Conservation (phyloP, 2,329 filamentous ascomycete genomes). For the Pseudogymnoascus destructans region DNA sequence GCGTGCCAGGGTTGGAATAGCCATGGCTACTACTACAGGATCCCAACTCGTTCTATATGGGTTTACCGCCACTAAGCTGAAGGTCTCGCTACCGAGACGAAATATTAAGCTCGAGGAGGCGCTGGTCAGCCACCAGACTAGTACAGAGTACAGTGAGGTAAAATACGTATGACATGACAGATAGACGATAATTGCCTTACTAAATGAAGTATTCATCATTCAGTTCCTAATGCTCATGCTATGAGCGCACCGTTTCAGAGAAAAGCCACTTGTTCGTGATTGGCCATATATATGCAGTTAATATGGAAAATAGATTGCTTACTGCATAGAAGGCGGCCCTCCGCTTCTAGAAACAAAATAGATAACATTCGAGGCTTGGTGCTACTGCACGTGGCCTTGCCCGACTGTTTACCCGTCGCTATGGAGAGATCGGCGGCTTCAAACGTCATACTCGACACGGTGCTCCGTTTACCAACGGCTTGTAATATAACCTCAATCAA, state of each 20-base stretch:
- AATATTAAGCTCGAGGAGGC: not conserved
- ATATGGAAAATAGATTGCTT: slow-evolving; percentile 2
- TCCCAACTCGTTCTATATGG: not conserved
- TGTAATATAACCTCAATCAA: slow-evolving; percentile 9
- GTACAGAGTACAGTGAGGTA: not conserved
- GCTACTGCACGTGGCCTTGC: not conserved
- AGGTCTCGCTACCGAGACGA: not conserved
- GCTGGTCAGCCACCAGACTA: not conserved
- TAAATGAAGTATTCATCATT: not conserved
- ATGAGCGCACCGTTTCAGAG: not conserved
- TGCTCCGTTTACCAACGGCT: not conserved
- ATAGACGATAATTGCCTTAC: not conserved
- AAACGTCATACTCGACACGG: not conserved
- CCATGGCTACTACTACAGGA: not conserved
- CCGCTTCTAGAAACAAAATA: slow-evolving; percentile 4
- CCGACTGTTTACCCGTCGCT: slow-evolving; percentile 7
- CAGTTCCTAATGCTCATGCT: not conserved
- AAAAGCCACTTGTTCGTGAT: not conserved
- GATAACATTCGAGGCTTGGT: not conserved
- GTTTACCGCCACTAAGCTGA: not conserved
- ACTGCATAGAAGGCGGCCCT: slow-evolving; percentile 1
- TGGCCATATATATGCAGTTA: not conserved
- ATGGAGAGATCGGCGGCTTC: not conserved
- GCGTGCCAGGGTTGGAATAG: not conserved
- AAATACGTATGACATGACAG: not conserved